Evolutionary conservation across 2,329 filamentous ascomycete species (phyloP), one percentile per base, ranked within the genome.

Genomic region (Grosmannia penicillata): DNA sequence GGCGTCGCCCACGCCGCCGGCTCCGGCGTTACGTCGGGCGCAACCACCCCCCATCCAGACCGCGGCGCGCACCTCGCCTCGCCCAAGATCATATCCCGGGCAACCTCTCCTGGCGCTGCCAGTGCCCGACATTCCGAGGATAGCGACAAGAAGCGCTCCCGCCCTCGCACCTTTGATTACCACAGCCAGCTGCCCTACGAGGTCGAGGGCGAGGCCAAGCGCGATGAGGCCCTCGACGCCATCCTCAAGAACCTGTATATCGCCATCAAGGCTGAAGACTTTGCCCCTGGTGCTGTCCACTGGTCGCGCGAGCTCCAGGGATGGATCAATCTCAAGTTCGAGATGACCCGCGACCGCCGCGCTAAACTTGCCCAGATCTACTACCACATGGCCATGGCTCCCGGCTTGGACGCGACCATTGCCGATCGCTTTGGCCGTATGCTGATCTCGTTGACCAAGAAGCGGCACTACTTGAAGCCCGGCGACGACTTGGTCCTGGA

Each of bases 281-380:
- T 96, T 59, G 79, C 82, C 19, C 84, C 89, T 0, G 91, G 91
- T 25, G 91, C 89, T 22, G 69, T 94, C 44, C 89, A 98, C 60
- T 98, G 91, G 91, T 95, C 91, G 14, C 78, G 89, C 48, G 91
- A 98, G 70, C 78, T 98, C 34, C 77, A 87, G 54, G 84, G 82
- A 59, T 98, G 93, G 91, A 69, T 98, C 48, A 82, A 81, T 38
- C 75, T 98, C 59, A 98, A 98, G 67, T 98, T 98, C 55, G 89
- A 98, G 61, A 85, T 94, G 55, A 84, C 85, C 34, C 76, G 83
- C 50, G 78, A 81, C 54, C 77, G 87, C 48, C 73, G 93, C 41
- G 77, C 86, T 35, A 84, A 75, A 57, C 72, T 98, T 23, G 82
- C 91, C 23, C 82, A 80, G 61, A 69, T 98, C 27, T 98, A 95